Evolutionary conservation across 768 basidiomycete species (phyloP), one percentile per base, ranked within the genome.

Genomic region (Serpula lacrymans): DNA sequence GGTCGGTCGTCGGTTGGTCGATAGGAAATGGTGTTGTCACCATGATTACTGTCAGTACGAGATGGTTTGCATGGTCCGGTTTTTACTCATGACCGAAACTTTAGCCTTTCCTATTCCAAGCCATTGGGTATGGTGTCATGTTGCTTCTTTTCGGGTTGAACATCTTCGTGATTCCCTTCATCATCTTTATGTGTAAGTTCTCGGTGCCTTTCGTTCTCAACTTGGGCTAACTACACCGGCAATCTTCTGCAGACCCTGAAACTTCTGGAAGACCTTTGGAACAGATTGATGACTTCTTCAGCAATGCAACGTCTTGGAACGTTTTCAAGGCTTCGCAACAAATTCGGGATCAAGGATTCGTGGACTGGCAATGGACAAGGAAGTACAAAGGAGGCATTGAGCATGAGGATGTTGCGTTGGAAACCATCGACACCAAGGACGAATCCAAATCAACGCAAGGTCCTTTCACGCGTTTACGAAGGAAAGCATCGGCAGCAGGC

Each of bases 41-140:
- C 9, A 43, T 43, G 39, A 43, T 43, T 26, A 42, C 42, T 4
- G 39, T 43, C 20, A 28, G 39, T 17, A n/a, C 17, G n/a, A n/a
- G n/a, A 6, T 14, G 8, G 8, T 33, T 33, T 6, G 6, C 31
- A 33, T 33, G 31, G 31, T 34, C 11, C 22, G 27, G 13, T 9
- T 2, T 17, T 25, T 21, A 23, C 24, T 2, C 1, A 13, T 14
- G 9, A 10, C 11, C 14, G 14, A 24, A n/a, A 14, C n/a, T 16
- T 11, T 38, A 42, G 41, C 41, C 41, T 25, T 42, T 42, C 39
- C 17, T 42, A 12, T 42, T 42, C 27, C 41, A 42, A 28, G 41
- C 41, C 5, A 42, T 42, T 20, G 37, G 9, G 31, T 42, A 42
- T 28, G 41, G 41, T 14, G 41, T 42, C 5, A 22, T 42, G 7